Evolutionary conservation across 768 basidiomycete species (phyloP).

Genomic region (Sistotremastrum niveocremeum): DNA sequence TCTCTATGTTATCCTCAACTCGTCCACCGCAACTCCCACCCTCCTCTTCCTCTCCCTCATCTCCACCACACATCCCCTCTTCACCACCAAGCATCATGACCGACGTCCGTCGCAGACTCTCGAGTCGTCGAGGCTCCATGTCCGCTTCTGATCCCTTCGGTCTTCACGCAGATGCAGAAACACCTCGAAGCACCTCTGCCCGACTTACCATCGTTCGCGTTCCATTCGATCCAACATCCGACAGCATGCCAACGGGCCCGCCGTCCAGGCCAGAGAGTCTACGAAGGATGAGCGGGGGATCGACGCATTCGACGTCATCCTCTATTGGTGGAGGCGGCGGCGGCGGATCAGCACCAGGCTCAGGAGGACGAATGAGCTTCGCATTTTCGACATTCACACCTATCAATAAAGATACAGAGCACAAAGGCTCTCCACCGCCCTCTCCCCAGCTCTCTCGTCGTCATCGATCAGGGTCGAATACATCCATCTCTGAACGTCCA

Average conservation of each 20-base stretch:
- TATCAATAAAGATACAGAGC: conserved; percentile 6
- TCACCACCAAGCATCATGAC: too few species aligned
- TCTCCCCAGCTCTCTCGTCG: conserved; percentile 9
- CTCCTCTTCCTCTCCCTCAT: too few species aligned
- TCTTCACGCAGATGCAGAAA: conserved; percentile 35
- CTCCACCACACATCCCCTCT: too few species aligned
- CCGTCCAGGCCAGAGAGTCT: not conserved
- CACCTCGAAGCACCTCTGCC: conserved; percentile 41
- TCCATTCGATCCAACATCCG: conserved; percentile 17
- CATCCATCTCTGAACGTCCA: conserved; percentile 35
- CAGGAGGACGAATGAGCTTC: conserved; percentile 36
- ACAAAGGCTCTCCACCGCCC: conserved; percentile 6
- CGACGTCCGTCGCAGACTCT: conserved; percentile 22
- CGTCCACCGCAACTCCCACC: too few species aligned
- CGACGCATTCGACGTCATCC: conserved; percentile 1
- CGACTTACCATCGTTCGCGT: conserved; percentile 68
- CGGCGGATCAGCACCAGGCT: conserved; percentile 19
- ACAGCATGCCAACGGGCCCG: conserved; percentile 9
- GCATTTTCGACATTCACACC: conserved; percentile 51
- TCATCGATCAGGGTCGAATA: conserved; percentile 9
- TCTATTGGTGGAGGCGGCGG: conserved; percentile 5
- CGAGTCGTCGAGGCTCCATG: conserved; percentile 51
- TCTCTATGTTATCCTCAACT: too few species aligned
- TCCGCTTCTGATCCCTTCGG: conserved; percentile 60
- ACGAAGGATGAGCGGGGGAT: conserved; percentile 2